These are phyloP conservation scores for Arachis hypogaea DNA, from an alignment of 306 rosid species.

Conservation along the genomic window DNA sequence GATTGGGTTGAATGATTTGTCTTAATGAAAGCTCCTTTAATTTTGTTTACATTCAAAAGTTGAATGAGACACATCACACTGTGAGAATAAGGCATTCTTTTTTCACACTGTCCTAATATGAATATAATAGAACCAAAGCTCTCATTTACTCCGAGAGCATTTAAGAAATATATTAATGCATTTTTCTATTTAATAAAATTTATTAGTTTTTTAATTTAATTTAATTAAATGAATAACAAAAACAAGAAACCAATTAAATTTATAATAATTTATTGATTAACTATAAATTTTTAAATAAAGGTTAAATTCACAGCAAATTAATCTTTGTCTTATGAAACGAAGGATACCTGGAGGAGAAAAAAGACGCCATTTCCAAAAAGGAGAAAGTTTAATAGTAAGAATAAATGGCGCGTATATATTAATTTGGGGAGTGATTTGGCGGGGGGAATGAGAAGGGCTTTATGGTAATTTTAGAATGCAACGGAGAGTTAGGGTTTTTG, in stretches of 20 bases:
- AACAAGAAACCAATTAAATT: too few relatives aligned
- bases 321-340: too few relatives aligned
- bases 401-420: not conserved
- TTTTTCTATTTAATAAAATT: too few relatives aligned
- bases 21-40: not conserved
- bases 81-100: not conserved
- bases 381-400: not conserved
- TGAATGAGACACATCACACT: not conserved
- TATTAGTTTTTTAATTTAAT: not conserved
- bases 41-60: not conserved
- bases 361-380: too few relatives aligned
- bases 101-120: not conserved
- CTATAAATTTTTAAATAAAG: too few relatives aligned
- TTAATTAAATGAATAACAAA: not conserved
- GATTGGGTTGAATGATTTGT: not conserved
- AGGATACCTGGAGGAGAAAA: too few relatives aligned
- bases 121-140: too few relatives aligned
- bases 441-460: not conserved
- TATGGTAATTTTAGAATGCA: not conserved
- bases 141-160: too few relatives aligned
- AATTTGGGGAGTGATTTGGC: not conserved
- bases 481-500: constrained; percentile 2
- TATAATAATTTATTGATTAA: too few relatives aligned
- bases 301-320: too few relatives aligned
- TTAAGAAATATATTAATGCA: too few relatives aligned